A percentile compares a stretch with the other conserved stretches of the same genome.
phyloP scores from a whole-genome alignment of 306 rosid species.

The Carpinus viminea region DNA sequence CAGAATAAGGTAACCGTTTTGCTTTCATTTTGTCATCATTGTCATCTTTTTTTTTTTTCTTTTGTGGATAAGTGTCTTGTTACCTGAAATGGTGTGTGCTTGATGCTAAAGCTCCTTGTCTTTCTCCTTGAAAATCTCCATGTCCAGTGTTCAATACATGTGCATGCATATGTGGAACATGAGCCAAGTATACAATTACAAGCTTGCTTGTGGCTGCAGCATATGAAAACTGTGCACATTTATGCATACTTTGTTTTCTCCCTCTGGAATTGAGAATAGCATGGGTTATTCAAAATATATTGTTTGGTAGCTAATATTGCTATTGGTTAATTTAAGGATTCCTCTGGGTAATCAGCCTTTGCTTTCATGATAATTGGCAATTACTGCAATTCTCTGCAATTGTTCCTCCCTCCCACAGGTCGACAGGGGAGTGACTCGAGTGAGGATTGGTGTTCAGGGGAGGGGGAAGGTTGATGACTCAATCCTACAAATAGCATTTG shows the following conservation, averaged over 20 bases:
- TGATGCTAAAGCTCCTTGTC: constrained; percentile 6
- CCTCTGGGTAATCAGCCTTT: background rate
- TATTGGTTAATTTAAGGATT: background rate
- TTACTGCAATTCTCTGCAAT: background rate
- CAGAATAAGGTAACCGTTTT: constrained; percentile 77
- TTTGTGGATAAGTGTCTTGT: background rate
- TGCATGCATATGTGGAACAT: background rate
- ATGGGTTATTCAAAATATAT: background rate
- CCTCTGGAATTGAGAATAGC: background rate
- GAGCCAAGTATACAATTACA: background rate
- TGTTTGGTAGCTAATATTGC: background rate
- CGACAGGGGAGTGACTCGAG: no score
- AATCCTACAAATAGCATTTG: background rate
- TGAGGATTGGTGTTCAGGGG: background rate
- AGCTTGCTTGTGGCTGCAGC: background rate
- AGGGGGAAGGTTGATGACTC: no score
- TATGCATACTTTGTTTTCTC: background rate
- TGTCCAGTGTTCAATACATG: background rate
- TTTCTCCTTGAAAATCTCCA: background rate
- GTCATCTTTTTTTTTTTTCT: background rate
- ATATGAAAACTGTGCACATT: background rate
- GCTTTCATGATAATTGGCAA: background rate
- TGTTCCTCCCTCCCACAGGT: background rate
- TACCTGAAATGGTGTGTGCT: constrained; percentile 1
- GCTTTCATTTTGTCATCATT: constrained; percentile 2